These are phyloP conservation scores for Mucor piriformis DNA, from an alignment of 371 early-diverging fungal species.

Conservation along the genomic window DNA sequence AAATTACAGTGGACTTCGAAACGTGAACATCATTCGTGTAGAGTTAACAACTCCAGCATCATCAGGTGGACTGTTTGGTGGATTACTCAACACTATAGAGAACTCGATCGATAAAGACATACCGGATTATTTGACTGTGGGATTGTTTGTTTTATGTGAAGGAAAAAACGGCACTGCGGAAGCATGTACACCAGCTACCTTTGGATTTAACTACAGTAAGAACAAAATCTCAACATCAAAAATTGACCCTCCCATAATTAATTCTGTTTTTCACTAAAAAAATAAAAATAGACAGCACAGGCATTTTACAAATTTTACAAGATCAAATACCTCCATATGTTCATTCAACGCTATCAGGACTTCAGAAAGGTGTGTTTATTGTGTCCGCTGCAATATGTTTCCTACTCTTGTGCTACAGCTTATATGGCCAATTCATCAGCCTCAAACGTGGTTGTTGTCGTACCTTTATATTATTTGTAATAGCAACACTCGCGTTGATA, in stretches of 20 bases:
- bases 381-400: conserved; percentile 23
- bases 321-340: conserved; percentile 10
- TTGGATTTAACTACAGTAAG: conserved; percentile 24
- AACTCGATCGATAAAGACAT: neutral
- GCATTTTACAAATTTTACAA: conserved; percentile 8
- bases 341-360: conserved; percentile 5
- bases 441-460: conserved; percentile 5
- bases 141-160: conserved; percentile 17
- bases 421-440: conserved; percentile 7
- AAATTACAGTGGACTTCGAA: conserved; percentile 20
- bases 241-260: neutral
- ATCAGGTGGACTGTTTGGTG: neutral
- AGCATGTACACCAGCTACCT: conserved; percentile 20
- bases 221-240: neutral
- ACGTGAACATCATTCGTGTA: conserved; percentile 19
- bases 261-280: too few relatives aligned
- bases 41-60: neutral
- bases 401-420: conserved; percentile 11
- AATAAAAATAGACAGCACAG: conserved; percentile 15
- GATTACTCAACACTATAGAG: neutral
- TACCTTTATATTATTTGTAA: neutral
- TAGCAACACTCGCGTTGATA: conserved; percentile 9
- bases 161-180: conserved; percentile 8
- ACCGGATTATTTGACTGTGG: conserved; percentile 17
- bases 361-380: conserved; percentile 26